A percentile compares a stretch with the other conserved stretches of the same genome.
These are phyloP conservation scores for Populus tomentosa DNA, from an alignment of 441 rosid species.

Conservation along the genomic window DNA sequence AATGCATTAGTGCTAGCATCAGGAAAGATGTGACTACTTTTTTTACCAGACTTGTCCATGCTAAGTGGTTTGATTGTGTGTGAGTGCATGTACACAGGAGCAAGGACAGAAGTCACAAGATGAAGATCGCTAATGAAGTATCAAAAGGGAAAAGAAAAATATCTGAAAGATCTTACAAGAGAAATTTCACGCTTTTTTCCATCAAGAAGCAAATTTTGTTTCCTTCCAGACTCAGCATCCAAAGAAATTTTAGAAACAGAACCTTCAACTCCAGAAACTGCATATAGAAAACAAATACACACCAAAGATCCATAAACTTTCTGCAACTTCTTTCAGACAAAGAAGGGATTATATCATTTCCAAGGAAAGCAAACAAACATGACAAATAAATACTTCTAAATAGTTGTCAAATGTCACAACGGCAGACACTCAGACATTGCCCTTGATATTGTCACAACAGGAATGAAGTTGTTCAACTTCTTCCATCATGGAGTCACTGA, in stretches of 20 bases:
- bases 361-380: neutral
- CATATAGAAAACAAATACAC: constrained; percentile 6
- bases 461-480: neutral
- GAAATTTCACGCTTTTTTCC: constrained; percentile 30
- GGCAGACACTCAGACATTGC: neutral
- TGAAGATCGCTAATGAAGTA: neutral
- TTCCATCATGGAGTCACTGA: neutral
- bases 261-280: constrained; percentile 33
- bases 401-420: neutral
- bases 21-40: neutral
- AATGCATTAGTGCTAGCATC: constrained; percentile 15
- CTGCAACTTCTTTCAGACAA: neutral
- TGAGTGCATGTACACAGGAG: neutral
- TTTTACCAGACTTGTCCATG: neutral
- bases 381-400: neutral
- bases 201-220: constrained; percentile 39
- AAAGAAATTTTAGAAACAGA: constrained; percentile 45
- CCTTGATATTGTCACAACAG: neutral
- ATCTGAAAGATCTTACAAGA: constrained; percentile 24
- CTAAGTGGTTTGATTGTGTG: neutral
- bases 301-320: neutral
- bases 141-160: neutral
- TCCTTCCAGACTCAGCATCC: constrained; percentile 12
- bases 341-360: neutral
- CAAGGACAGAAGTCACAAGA: neutral